phyloP scores from a whole-genome alignment of 306 rosid species.

The Parietaria judaica region DNA sequence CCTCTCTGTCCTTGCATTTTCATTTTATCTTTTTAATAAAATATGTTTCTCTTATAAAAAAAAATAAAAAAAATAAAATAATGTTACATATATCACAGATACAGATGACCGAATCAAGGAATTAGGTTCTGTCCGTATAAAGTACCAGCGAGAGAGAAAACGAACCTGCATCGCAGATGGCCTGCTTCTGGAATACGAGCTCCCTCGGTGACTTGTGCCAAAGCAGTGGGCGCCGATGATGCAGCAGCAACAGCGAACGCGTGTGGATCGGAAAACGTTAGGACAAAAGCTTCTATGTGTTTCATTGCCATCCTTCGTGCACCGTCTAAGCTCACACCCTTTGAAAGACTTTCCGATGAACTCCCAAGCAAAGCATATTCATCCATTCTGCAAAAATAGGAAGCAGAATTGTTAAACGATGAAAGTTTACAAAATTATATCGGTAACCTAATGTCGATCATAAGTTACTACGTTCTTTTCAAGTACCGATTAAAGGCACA shows the following conservation, averaged over 20 bases:
- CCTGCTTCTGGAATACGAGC: constrained; percentile 98
- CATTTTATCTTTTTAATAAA: too few species aligned
- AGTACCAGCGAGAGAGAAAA: constrained; percentile 10
- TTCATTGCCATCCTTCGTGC: constrained; percentile 90
- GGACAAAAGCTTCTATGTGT: constrained; percentile 86
- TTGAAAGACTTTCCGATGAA: constrained; percentile 63
- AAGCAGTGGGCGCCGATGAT: constrained; percentile 83
- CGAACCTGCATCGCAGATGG: constrained; percentile 97
- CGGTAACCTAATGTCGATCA: too few species aligned
- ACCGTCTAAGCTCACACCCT: constrained; percentile 90
- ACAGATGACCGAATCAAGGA: neutral
- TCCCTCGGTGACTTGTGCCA: constrained; percentile 84
- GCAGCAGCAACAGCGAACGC: constrained; percentile 85
- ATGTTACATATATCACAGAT: neutral
- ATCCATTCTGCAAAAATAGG: constrained; percentile 76
- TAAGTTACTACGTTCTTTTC: too few species aligned
- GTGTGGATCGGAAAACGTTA: constrained; percentile 75
- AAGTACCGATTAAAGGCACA: too few species aligned
- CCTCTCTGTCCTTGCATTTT: too few species aligned
- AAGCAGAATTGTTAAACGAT: constrained; percentile 4
- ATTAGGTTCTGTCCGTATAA: too few species aligned
- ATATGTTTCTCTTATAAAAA: too few species aligned
- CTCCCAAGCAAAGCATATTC: constrained; percentile 67
- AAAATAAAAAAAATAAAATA: too few species aligned
- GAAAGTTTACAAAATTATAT: too few species aligned